phyloP scores from a whole-genome alignment of 164 flowering plant genomes.

The Chimonanthus praecox region DNA sequence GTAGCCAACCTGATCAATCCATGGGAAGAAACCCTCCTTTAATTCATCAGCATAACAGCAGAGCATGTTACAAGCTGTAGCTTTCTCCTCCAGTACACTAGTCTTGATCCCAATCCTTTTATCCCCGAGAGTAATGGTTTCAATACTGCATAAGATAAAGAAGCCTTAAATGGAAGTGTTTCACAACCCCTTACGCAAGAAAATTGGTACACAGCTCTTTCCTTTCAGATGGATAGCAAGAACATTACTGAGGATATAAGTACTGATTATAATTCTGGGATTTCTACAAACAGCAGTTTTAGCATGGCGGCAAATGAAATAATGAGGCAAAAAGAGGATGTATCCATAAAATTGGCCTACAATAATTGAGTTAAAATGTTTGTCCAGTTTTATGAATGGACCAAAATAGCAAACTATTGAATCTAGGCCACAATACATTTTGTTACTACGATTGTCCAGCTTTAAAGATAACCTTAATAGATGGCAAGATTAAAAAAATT shows the following conservation, averaged over 20 bases:
- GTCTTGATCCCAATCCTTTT: constrained; percentile 62
- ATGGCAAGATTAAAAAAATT: too few relatives aligned
- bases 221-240: background rate
- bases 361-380: too few relatives aligned
- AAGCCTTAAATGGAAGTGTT: background rate
- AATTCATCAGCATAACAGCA: constrained; percentile 67
- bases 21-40: constrained; percentile 56
- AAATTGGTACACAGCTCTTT: background rate
- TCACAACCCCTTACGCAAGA: background rate
- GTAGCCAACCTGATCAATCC: constrained; percentile 55
- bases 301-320: too few relatives aligned
- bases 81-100: constrained; percentile 62
- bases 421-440: too few relatives aligned
- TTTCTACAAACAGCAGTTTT: background rate
- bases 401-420: too few relatives aligned
- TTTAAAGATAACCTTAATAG: too few relatives aligned
- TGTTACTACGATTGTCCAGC: too few relatives aligned
- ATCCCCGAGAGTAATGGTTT: constrained; percentile 60
- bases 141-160: constrained; percentile 40
- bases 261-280: background rate
- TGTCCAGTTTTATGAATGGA: too few relatives aligned
- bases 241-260: background rate
- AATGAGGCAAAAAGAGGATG: too few relatives aligned
- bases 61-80: constrained; percentile 67
- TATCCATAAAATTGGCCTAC: too few relatives aligned